Percentiles rank a stretch among this genome's conserved stretches.
phyloP scores from a whole-genome alignment of 805 yeast genomes.

The Pichia scutulata region DNA sequence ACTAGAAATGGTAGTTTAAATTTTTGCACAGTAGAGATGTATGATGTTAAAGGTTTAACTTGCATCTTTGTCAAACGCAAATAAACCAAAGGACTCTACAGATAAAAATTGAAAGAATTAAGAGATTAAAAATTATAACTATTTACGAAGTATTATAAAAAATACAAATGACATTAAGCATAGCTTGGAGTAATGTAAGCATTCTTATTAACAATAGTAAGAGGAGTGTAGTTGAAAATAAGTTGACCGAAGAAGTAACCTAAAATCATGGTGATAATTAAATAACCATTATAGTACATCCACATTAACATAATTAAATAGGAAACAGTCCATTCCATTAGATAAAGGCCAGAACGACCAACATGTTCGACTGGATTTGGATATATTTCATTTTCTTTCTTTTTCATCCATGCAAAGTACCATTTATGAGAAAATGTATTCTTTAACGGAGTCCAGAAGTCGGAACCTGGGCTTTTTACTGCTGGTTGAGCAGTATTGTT shows the following conservation, averaged over 20 bases:
- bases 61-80: too few relatives aligned
- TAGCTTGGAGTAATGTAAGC: constrained; percentile 2
- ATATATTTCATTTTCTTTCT: constrained; percentile 13
- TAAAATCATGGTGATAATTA: constrained; percentile 52
- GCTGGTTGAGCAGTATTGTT: not conserved
- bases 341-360: constrained; percentile 41
- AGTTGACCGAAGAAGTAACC: constrained; percentile 56
- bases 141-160: not conserved
- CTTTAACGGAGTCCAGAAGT: constrained; percentile 17
- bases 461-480: constrained; percentile 9
- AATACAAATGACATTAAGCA: not conserved
- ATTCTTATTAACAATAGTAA: constrained; percentile 9
- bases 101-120: too few relatives aligned
- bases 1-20: too few relatives aligned
- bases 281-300: constrained; percentile 70
- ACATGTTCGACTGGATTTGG: constrained; percentile 46
- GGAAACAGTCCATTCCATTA: constrained; percentile 55
- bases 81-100: too few relatives aligned
- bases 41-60: too few relatives aligned
- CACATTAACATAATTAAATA: constrained; percentile 63
- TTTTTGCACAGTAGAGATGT: too few relatives aligned
- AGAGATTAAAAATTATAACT: not conserved
- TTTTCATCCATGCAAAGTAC: constrained; percentile 16
- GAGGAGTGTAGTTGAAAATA: constrained; percentile 32
- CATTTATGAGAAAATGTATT: constrained; percentile 24